Evolutionary conservation across 495 filamentous ascomycete species (phyloP).

Genomic region (Penicillium ucsense): DNA sequence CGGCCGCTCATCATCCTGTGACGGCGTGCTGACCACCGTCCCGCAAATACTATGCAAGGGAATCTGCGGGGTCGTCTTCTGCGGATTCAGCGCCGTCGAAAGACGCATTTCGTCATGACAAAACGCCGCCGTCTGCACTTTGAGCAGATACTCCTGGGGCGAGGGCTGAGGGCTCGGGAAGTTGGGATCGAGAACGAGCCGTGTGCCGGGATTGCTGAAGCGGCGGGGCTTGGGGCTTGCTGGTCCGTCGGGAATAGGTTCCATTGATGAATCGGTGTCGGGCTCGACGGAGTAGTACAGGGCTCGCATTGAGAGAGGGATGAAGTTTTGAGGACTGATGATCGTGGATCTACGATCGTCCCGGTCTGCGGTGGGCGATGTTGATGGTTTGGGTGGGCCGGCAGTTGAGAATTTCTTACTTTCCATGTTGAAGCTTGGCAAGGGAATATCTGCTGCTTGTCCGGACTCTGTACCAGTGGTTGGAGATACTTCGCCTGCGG

Average conservation of each 20-base stretch:
- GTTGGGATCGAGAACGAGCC: slow-evolving; percentile 24
- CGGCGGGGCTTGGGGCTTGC: slow-evolving; percentile 1
- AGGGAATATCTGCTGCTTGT: background rate
- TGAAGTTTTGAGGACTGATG: slow-evolving; percentile 23
- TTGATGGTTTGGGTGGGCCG: slow-evolving; percentile 5
- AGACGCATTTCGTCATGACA: slow-evolving; percentile 46
- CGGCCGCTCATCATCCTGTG: slow-evolving; percentile 24
- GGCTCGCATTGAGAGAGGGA: slow-evolving; percentile 31
- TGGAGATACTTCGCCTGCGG: background rate
- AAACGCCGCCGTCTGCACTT: slow-evolving; percentile 46
- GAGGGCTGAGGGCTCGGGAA: slow-evolving; percentile 31
- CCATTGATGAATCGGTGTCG: slow-evolving; percentile 3
- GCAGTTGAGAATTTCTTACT: background rate
- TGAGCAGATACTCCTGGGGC: slow-evolving; percentile 46
- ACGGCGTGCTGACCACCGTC: slow-evolving; percentile 39
- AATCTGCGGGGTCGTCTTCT: slow-evolving; percentile 34
- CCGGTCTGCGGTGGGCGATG: background rate
- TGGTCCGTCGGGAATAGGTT: slow-evolving; percentile 2
- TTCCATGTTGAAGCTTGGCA: background rate
- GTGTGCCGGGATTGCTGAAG: slow-evolving; percentile 13
- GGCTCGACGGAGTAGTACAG: slow-evolving; percentile 26
- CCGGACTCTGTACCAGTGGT: background rate
- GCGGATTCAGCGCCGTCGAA: slow-evolving; percentile 33
- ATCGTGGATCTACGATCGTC: slow-evolving; percentile 20
- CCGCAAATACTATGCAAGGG: slow-evolving; percentile 51